Evolutionary conservation across 2,329 filamentous ascomycete species (phyloP).

Genomic region (Fusarium neocosmosporiellum): DNA sequence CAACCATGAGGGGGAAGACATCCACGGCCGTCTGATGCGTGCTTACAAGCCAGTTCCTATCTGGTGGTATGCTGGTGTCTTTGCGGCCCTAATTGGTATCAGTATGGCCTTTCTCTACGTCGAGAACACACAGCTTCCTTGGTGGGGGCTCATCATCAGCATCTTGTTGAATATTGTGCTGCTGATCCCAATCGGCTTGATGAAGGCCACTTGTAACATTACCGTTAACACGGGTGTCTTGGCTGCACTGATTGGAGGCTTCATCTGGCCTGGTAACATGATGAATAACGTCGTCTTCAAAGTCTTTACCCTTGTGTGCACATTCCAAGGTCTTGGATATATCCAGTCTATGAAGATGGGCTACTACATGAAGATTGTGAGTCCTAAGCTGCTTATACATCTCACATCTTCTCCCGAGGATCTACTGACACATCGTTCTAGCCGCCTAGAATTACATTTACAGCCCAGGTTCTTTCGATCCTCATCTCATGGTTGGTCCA

Average conservation of each 20-base stretch:
- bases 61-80: background rate
- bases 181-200: background rate
- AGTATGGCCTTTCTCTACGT: background rate
- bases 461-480: slow-evolving; percentile 57
- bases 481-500: slow-evolving; percentile 44
- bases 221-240: background rate
- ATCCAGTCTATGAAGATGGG: slow-evolving; percentile 58
- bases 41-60: background rate
- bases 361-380: slow-evolving; percentile 60
- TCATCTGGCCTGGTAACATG: slow-evolving; percentile 21
- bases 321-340: slow-evolving; percentile 46
- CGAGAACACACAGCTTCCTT: background rate
- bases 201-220: background rate
- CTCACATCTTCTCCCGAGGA: too few relatives aligned
- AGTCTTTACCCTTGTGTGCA: slow-evolving; percentile 15
- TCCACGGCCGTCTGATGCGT: background rate
- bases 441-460: slow-evolving; percentile 57
- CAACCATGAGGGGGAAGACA: background rate
- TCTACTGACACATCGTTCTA: background rate
- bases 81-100: background rate
- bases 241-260: background rate
- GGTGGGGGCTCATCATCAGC: background rate
- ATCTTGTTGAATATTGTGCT: background rate
- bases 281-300: slow-evolving; percentile 39
- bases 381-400: background rate